These are phyloP conservation scores for Litsea cubeba DNA, from an alignment of 164 flowering plant species.

Conservation along the genomic window DNA sequence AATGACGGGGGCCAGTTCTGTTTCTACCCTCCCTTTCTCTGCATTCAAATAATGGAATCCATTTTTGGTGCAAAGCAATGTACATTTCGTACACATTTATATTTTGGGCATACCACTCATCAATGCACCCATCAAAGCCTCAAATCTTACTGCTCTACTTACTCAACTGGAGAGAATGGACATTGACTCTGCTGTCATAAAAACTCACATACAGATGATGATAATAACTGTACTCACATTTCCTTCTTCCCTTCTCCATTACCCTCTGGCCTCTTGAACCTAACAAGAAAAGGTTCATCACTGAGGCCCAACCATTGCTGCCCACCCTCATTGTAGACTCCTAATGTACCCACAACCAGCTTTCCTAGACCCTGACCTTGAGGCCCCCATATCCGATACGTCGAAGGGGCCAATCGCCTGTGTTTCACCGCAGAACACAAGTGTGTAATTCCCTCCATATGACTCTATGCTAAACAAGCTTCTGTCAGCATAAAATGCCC, in stretches of 20 bases:
- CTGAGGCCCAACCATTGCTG: background rate
- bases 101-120: background rate
- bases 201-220: background rate
- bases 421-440: background rate
- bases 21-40: too few relatives aligned
- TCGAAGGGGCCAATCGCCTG: background rate
- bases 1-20: too few relatives aligned
- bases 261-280: background rate
- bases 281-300: background rate
- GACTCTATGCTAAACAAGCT: background rate
- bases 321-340: background rate
- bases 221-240: background rate
- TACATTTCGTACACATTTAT: too few relatives aligned
- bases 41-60: too few relatives aligned
- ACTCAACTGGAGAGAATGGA: background rate
- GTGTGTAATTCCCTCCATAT: background rate
- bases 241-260: background rate
- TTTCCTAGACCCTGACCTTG: too few relatives aligned
- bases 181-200: background rate
- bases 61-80: too few relatives aligned
- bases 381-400: too few relatives aligned
- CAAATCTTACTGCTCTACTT: background rate
- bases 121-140: background rate
- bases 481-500: background rate
- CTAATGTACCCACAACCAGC: too few relatives aligned